A percentile compares a stretch with the other conserved stretches of the same genome.
Conservation (phyloP, 1,139 yeast genomes). For the Yamadazyma pseudoaaseri region DNA sequence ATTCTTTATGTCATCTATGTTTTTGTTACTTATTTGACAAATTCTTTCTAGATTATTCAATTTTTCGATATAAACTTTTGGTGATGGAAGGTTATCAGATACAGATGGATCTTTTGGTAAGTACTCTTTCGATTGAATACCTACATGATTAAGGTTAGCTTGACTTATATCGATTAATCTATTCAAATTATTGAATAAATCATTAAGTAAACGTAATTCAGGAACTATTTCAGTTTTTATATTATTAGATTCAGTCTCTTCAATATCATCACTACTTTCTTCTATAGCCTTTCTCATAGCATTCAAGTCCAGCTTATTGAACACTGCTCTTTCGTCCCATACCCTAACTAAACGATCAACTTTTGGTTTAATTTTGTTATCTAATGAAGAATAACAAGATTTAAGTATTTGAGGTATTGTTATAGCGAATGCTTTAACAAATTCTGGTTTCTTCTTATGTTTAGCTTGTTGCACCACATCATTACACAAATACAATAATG, state of each 20-base stretch:
- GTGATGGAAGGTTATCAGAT: constrained; percentile 52
- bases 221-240: constrained; percentile 23
- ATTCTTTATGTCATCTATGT: constrained; percentile 36
- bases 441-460: constrained; percentile 60
- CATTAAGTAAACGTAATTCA: constrained; percentile 39
- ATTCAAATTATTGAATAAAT: constrained; percentile 28
- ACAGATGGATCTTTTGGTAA: constrained; percentile 40
- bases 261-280: background rate
- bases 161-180: constrained; percentile 31
- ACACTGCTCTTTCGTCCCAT: constrained; percentile 71
- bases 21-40: constrained; percentile 34
- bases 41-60: constrained; percentile 44
- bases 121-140: constrained; percentile 42
- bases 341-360: constrained; percentile 66
- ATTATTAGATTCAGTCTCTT: background rate
- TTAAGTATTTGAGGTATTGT: constrained; percentile 42
- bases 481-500: constrained; percentile 71
- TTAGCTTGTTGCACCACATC: constrained; percentile 83
- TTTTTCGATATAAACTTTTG: constrained; percentile 47
- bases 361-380: constrained; percentile 48
- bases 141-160: constrained; percentile 41
- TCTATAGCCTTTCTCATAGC: constrained; percentile 40
- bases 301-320: constrained; percentile 40
- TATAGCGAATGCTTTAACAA: constrained; percentile 55
- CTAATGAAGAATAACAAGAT: constrained; percentile 31